These are phyloP conservation scores for Bretziella fagacearum DNA, from an alignment of 2,329 filamentous ascomycete genomes.

Conservation along the genomic window DNA sequence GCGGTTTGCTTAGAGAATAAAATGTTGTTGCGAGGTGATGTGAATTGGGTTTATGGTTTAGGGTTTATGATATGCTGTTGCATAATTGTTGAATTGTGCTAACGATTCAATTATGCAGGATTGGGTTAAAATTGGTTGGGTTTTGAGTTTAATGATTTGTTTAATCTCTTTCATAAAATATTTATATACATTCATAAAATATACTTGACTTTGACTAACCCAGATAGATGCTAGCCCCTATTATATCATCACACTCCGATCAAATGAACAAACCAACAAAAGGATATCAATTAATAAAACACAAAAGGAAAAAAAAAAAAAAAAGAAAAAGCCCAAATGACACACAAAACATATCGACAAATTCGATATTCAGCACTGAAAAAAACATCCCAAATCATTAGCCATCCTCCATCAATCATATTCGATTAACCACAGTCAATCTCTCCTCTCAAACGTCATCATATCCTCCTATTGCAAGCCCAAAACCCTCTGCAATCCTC, in stretches of 20 bases:
- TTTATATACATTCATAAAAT: too few species aligned
- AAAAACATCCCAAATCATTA: background rate
- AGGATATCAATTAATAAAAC: background rate
- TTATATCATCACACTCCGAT: too few species aligned
- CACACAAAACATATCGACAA: background rate
- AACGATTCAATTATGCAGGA: too few species aligned
- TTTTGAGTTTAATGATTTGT: background rate
- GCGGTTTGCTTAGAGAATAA: constrained; percentile 1
- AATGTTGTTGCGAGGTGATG: background rate
- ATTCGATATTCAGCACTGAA: background rate
- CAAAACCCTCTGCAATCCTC: constrained; percentile 28
- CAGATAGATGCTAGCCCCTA: too few species aligned
- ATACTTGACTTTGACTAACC: too few species aligned
- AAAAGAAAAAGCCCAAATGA: background rate
- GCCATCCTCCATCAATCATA: background rate
- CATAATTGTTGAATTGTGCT: background rate
- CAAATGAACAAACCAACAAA: background rate
- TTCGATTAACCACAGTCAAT: too few species aligned
- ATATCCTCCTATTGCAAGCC: constrained; percentile 4
- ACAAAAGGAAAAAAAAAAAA: background rate
- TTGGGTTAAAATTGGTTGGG: background rate
- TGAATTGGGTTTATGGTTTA: background rate
- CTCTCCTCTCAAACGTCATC: background rate
- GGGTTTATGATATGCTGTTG: too few species aligned
- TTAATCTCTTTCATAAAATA: background rate